Evolutionary conservation across 768 basidiomycete species (phyloP), one percentile per base, ranked within the genome.

Genomic region (Dictyophora rubrovolvata): DNA sequence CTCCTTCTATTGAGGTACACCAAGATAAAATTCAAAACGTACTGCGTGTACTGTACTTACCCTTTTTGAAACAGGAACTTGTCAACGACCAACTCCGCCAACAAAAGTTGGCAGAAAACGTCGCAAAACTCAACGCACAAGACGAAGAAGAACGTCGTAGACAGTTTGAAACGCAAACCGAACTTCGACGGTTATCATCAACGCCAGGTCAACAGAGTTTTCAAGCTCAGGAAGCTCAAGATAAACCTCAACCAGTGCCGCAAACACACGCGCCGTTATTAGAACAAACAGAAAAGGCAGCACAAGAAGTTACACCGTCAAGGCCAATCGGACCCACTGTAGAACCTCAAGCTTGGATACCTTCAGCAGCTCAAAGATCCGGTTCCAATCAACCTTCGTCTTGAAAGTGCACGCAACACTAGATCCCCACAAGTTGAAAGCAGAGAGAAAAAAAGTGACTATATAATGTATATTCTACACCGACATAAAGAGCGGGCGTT

Each of bases 401-500:
- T 42, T 14, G 10, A 42, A 42, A 12, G 4, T 7, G 28, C 2
- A 28, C 28, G 7, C 28, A 28, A n/a, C n/a, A n/a, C n/a, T n/a
- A n/a, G n/a, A n/a, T n/a, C n/a, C 28, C 7, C 28, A 28, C 2
- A 28, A 28, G 7, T 28, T 28, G 28, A 7, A 28, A 28, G 28
- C 28, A 54, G 55, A 18, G 21, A 12, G 23, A 11, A 20, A 48
- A 52, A 42, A 18, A 23, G 21, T 20, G 46, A 17, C 36, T 46
- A 28, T 51, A 59, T 59, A 53, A 35, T 51, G 17, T 59, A 59
- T 50, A 37, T 54, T 59, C 57, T 59, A 59, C 49, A 52, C 48
- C 49, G 23, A 22, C 21, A 28, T 28, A 28, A 14, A 36, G n/a
- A 42, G 37, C 57, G 48, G 57, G 47, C 35, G 34, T 53, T 20